Evolutionary conservation across 2,329 filamentous ascomycete genomes (phyloP), one percentile per base, ranked within the genome.

Genomic region (Xylaria sp.): DNA sequence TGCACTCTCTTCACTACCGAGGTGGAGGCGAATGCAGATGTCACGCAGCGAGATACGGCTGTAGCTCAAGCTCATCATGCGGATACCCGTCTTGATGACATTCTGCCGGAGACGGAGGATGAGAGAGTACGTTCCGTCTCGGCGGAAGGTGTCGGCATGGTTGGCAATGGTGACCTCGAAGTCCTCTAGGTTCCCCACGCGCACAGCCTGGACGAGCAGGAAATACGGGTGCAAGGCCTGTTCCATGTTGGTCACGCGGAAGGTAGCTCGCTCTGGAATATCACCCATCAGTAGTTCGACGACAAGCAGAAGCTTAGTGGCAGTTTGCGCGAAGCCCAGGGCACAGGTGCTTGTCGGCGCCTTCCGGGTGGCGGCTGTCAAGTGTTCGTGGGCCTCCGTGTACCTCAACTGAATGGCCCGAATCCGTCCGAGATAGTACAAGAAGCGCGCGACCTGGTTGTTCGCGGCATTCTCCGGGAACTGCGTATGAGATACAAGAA

Each of bases 61-160:
- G 79, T 99, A 99, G 18, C 92, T 96, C 61, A 99, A 81, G 39
- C 93, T 97, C 85, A 99, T 96, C 92, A 97, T 97, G 65, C 94
- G 91, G 61, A 99, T 96, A 63, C 94, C 94, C 2, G 94, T 99
- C 81, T 96, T 96, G 85, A 99, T 97, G 69, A 99, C 94, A 71
- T 99, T 99, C 76, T 99, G 94, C 65, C 94, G 88, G 58, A 99
- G 82, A 59, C 94, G 92, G 60, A 97, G 83, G 66, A 97, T 95
- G 53, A 99, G 82, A 9, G 92, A 96, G 78, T 97, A 97, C 18
- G 93, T 97, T 52, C 91, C 91, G 71, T 99, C 94, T 63, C 89
- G 88, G 68, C 91, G 89, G 86, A 97, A 99, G 9, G 87, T 88
- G 41, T 90, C 85, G 53, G 88, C 87, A 70, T 96, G 87, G 45